Base-by-base conservation (phyloP, 257 asterid species). In the Cruciata laevipes region DNA sequence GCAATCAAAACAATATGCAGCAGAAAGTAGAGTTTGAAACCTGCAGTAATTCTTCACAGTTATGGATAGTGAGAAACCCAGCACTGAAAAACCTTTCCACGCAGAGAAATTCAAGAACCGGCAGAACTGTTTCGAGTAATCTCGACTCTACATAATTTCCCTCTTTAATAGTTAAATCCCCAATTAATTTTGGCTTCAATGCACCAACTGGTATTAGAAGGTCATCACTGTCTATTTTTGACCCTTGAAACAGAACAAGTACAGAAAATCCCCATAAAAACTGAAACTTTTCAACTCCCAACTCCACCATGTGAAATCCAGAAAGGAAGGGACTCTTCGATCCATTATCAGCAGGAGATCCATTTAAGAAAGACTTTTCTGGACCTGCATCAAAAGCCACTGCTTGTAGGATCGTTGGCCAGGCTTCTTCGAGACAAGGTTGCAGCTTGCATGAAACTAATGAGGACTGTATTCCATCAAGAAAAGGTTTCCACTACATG, bases 371-470 rank as follows among this genome's bases (percentile, higher is more conserved):
- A 68, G 81, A 75, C 71, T 78, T 80, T 35, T 51, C 79, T 62
- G 97, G 96, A 69, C 90, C 90, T 33, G 99, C 97, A 84, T 94
- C 99, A 75, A 94, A 83, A 65, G 83, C 90, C 76, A 87, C 75
- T 38, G 99, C 99, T 79, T 88, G 99, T 72, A 94, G 79, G 84
- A 94, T 88, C 60, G 80, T 78, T 37, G 97, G 96, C 96, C 99
- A 94, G 74, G 99, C 96, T 88, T 94, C 99, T 81, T 87, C 92
- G 67, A 94, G 82, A 74, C 97, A 94, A 57, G 95, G 89, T 71
- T 79, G 79, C 85, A 94, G 74, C 81, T 81, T 86, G 73, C 84
- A 77, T 82, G 95, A 90, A 75, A 84, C 94, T 76, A 76, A 74
- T 49, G 91, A 76, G 64, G 97, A 86, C 69, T 88, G 96, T 71